phyloP scores from a whole-genome alignment of 352 stramenopile genomes.

The Pilasporangium apinafurcum region DNA sequence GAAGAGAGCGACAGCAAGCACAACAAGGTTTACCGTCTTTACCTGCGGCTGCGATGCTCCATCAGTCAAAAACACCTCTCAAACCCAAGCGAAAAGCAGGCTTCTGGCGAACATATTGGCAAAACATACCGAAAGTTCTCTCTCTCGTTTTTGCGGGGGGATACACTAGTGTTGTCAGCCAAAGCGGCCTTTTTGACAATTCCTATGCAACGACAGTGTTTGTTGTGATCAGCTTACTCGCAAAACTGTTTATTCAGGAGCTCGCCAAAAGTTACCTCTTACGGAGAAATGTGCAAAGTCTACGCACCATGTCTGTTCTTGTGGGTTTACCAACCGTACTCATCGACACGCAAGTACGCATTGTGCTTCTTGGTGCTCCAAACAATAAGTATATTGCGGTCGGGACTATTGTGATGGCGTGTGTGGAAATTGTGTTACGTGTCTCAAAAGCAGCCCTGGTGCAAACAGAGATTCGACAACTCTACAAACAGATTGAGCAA shows the following conservation, averaged over 20 bases:
- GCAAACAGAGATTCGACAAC: not conserved
- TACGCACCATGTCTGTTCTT: slow-evolving; percentile 27
- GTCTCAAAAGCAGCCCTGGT: slow-evolving; percentile 10
- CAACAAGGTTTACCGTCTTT: no score
- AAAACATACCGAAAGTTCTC: not conserved
- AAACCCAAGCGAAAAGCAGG: no score
- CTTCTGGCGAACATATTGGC: slow-evolving; percentile 1
- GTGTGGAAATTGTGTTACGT: slow-evolving; percentile 23
- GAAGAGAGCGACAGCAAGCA: not conserved
- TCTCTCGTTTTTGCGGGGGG: slow-evolving; percentile 1
- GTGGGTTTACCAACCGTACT: slow-evolving; percentile 31
- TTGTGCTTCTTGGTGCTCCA: slow-evolving; percentile 21
- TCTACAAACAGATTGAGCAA: not conserved
- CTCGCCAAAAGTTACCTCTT: slow-evolving; percentile 17
- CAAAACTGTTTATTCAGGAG: slow-evolving; percentile 14
- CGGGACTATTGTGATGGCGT: slow-evolving; percentile 18
- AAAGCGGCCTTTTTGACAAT: not conserved
- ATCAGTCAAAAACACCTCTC: no score
- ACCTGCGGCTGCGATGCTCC: no score
- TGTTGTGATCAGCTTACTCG: not conserved
- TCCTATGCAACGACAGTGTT: slow-evolving; percentile 1
- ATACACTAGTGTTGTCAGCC: slow-evolving; percentile 1
- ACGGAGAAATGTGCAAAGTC: slow-evolving; percentile 17
- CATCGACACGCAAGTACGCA: slow-evolving; percentile 37
- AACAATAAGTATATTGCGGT: slow-evolving; percentile 13